phyloP scores from a whole-genome alignment of 2,329 filamentous ascomycete genomes.

The Periconia sp. region DNA sequence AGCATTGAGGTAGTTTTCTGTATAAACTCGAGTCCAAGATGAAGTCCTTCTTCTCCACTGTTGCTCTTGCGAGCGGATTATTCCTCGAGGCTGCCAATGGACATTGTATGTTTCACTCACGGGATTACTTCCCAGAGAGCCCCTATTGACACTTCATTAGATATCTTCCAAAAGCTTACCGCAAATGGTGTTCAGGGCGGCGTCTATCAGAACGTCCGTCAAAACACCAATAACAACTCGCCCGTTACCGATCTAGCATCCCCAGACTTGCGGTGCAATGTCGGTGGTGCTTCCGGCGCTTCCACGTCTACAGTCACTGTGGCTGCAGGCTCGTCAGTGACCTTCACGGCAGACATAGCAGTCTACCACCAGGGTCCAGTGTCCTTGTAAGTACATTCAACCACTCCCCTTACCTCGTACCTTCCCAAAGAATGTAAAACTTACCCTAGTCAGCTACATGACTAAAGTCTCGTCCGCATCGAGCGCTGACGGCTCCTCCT shows the following conservation, averaged over 20 bases:
- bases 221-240: constrained; percentile 46
- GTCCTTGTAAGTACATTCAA: constrained; percentile 25
- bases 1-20: background rate
- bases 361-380: constrained; percentile 50
- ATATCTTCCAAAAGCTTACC: constrained; percentile 46
- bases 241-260: constrained; percentile 42
- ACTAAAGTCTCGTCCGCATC: constrained; percentile 42
- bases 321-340: constrained; percentile 42
- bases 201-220: constrained; percentile 43
- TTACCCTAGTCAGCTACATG: constrained; percentile 32
- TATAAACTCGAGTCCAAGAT: constrained; percentile 14
- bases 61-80: constrained; percentile 18
- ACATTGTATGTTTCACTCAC: constrained; percentile 21
- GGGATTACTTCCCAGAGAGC: background rate
- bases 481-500: constrained; percentile 42
- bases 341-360: constrained; percentile 43
- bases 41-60: constrained; percentile 27
- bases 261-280: constrained; percentile 45
- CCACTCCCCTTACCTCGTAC: background rate
- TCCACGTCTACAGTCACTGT: constrained; percentile 42
- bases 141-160: constrained; percentile 21
- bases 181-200: constrained; percentile 43
- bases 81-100: constrained; percentile 23
- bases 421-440: background rate
- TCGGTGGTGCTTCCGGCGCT: constrained; percentile 33